phyloP scores from a whole-genome alignment of 257 asterid genomes.

The Anisodus tanguticus region DNA sequence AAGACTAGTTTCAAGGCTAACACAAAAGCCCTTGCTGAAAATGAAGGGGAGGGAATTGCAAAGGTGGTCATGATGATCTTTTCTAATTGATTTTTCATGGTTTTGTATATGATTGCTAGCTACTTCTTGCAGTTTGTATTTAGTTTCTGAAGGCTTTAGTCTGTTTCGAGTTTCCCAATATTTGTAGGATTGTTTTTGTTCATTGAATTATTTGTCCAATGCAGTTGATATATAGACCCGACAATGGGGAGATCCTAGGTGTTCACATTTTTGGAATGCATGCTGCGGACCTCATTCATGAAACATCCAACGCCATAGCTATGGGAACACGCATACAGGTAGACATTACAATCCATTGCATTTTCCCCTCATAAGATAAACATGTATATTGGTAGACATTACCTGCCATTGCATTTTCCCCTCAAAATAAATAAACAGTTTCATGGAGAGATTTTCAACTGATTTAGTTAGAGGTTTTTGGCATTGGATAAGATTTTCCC shows the following conservation, averaged over 20 bases:
- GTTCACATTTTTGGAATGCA: constrained; percentile 93
- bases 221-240: constrained; percentile 90
- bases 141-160: neutral
- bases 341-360: constrained; percentile 14
- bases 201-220: constrained; percentile 31
- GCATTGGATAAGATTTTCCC: neutral
- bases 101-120: neutral
- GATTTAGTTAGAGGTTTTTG: constrained; percentile 1
- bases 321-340: constrained; percentile 91
- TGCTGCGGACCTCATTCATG: constrained; percentile 96
- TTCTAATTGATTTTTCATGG: constrained; percentile 19
- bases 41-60: constrained; percentile 95
- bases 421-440: neutral
- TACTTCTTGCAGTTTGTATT: constrained; percentile 21
- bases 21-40: constrained; percentile 94
- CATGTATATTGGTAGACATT: constrained; percentile 62
- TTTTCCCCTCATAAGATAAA: constrained; percentile 23
- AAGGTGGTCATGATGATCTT: constrained; percentile 54
- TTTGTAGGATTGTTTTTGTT: constrained; percentile 1
- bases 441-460: neutral
- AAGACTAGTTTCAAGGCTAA: constrained; percentile 95
- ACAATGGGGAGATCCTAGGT: constrained; percentile 92
- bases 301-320: constrained; percentile 91
- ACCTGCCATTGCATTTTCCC: neutral
- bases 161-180: constrained; percentile 2